Evolutionary conservation across 1,284 basidiomycete species (phyloP), one percentile per base, ranked within the genome.

Genomic region (Takashimella koratensis): DNA sequence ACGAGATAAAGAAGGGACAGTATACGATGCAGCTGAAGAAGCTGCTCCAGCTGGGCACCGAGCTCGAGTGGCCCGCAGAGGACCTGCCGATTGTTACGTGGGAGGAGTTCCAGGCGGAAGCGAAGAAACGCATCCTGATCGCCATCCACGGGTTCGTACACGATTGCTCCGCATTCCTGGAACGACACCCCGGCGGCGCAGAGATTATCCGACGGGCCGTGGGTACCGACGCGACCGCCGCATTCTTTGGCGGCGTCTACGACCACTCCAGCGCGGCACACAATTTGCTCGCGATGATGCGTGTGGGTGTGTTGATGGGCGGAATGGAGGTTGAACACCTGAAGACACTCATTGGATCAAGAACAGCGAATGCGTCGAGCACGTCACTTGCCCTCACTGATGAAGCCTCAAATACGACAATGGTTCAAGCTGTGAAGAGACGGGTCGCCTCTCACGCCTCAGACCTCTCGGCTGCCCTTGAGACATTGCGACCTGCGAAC

Each of bases 21-120:
- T 81, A 90, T 47, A 90, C 88, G n/a, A 93, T 93, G 90, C 80
- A 90, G 70, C 79, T 93, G 47, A 91, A 92, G 80, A 83, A 83
- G 60, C 78, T 92, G 26, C 81, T 83, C 42, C 78, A 79, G 62
- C 83, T 82, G 8, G 84, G 87, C 60, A 84, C 87, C 19, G 79
- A 75, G 30, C 76, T 92, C 41, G 69, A 71, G 20, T 92, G 90
- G 88, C 88, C 89, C 0, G 81, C 78, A 5, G 82, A 81, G 49
- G 80, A 88, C 53, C 77, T 92, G 30, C 86, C 86, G 1, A 79
- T 91, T 43, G 80, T 91, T 54, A 83, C 79, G 51, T 92, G 89
- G 88, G 86, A 89, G 41, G 83, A 83, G 62, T 54, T 52, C 80
- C 82, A 84, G 64, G 80, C 84, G 53, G 87, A 88, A 67, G 75